Base-by-base conservation (phyloP, 306 rosid genomes). In the Adenanthera pavonina region DNA sequence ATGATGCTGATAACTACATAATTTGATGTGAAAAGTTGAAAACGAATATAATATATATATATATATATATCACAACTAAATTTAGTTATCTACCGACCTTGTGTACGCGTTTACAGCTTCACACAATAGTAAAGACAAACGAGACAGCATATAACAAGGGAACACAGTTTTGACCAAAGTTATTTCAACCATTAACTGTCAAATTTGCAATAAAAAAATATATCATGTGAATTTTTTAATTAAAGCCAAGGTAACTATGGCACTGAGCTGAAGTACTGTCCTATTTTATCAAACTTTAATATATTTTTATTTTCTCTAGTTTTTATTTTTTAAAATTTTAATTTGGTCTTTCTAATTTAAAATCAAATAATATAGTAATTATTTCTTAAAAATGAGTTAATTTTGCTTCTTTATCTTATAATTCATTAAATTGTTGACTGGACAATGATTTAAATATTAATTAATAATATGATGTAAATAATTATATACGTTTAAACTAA, bases 91-190 rank as follows among this genome's bases (percentile, higher is more conserved):
- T 65, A 0, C 41, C 34, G 46, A 80, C 8, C 20, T 72, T 14
- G 25, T 61, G 72, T 43, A 73, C 89, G 76, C 76, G 87, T 86
- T 80, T 83, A 77, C 83, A 83, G 84, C 75, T 77, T 65, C 33
- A 46, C 30, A 17, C 16, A 81, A 66, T 66, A 38, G 82, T 44
- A 49, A 62, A 48, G 20, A 65, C 35, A 83, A 25, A 69, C 68
- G 44, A 41, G 1, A 67, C 30, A 25, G 76, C 8, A 61, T 33
- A 20, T 33, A 20, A 57, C 25, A 13, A 49, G 54, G 54, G 54
- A 49, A 13, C 3, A 10, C 3, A 9, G 9, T 59, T 41, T 61
- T 61, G 68, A 61, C n/a, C 5, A 41, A 4, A 4, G 15, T 11
- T 61, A 25, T 33, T 7, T 61, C 9, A 13, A 61, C 4, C 13